Conservation (phyloP, 2,329 filamentous ascomycete species). For the Fusarium neocosmosporiellum region DNA sequence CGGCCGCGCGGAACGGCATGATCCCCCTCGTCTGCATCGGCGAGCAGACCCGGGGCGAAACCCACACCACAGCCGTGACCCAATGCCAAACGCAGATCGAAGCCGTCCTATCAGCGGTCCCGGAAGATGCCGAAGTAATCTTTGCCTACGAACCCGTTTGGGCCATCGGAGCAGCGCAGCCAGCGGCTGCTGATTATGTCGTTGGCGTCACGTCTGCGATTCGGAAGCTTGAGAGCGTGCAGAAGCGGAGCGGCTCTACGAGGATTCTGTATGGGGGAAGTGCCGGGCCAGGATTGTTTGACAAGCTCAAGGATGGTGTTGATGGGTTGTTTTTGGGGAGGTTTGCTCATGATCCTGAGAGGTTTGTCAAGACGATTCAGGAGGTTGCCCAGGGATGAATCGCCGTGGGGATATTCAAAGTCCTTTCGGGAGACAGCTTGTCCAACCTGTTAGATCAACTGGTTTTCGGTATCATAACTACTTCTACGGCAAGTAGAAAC, state of each 20-base stretch:
- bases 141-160: conserved; percentile 91
- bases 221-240: conserved; percentile 63
- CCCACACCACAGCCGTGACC: conserved; percentile 67
- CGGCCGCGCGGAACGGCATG: conserved; percentile 75
- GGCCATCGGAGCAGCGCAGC: conserved; percentile 82
- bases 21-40: conserved; percentile 85
- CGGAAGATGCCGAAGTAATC: conserved; percentile 73
- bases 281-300: conserved; percentile 82
- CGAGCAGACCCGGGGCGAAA: conserved; percentile 66
- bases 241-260: conserved; percentile 64
- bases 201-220: conserved; percentile 75
- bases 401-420: background rate
- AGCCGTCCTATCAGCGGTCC: conserved; percentile 70
- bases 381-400: conserved; percentile 69
- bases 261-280: conserved; percentile 86
- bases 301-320: conserved; percentile 72
- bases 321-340: conserved; percentile 86
- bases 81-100: conserved; percentile 76
- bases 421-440: background rate
- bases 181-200: conserved; percentile 79
- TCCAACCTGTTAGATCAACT: background rate
- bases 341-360: conserved; percentile 81
- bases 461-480: background rate
- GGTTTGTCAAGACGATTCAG: conserved; percentile 76
- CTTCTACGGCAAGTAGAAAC: background rate